phyloP scores from a whole-genome alignment of 306 rosid genomes.

The Abrus pulchellus region DNA sequence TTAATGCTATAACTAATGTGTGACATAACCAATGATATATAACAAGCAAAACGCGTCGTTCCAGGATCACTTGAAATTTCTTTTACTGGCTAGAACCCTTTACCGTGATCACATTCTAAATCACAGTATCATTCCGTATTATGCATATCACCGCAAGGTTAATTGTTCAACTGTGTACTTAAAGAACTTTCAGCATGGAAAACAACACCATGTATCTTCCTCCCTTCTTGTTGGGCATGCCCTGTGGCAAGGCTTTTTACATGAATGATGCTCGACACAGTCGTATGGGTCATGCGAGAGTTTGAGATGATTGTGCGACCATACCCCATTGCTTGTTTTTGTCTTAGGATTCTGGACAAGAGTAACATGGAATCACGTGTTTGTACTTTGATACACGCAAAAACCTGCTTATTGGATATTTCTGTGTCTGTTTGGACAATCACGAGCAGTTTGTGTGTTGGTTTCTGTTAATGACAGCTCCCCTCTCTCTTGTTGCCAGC shows the following conservation, averaged over 20 bases:
- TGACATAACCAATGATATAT: not conserved
- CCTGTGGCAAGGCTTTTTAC: not conserved
- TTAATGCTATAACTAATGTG: not conserved
- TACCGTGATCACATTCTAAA: not conserved
- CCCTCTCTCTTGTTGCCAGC: constrained; percentile 5
- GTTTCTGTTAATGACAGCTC: constrained; percentile 31
- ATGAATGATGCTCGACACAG: not conserved
- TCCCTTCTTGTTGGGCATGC: not conserved
- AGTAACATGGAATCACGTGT: constrained; percentile 77
- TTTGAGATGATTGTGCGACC: constrained; percentile 38
- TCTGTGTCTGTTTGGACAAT: constrained; percentile 50
- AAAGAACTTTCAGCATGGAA: not conserved
- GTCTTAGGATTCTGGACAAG: constrained; percentile 47
- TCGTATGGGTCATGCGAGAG: constrained; percentile 3
- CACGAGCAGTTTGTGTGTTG: constrained; percentile 47
- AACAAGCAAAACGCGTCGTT: not conserved
- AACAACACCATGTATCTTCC: too few species aligned
- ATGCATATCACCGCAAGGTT: not conserved
- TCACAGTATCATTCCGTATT: not conserved
- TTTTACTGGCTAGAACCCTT: not conserved
- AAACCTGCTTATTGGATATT: constrained; percentile 44
- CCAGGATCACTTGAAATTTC: not conserved
- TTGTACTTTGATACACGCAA: constrained; percentile 40
- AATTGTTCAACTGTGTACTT: not conserved
- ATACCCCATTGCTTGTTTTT: constrained; percentile 2